Evolutionary conservation across 768 basidiomycete genomes (phyloP), one percentile per base, ranked within the genome.

Genomic region (Termitomyces heimii): DNA sequence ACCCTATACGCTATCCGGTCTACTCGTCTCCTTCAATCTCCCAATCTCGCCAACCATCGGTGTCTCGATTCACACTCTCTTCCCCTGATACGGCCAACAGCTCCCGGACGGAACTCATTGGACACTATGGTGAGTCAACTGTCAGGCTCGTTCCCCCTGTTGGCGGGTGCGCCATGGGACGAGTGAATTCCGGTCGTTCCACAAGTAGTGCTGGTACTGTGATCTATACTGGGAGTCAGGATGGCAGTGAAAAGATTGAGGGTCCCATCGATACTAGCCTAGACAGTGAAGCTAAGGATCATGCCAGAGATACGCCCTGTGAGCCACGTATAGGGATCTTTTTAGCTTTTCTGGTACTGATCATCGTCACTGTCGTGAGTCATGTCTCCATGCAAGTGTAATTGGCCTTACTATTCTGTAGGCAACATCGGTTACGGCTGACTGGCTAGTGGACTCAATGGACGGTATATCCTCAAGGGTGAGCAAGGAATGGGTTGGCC

Each of bases 401-500:
- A 13, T 10, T 18, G 5, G 51, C 6, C 28, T 34, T 6, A 40
- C 18, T 10, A 22, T 32, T 46, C 35, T 24, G 39, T 43, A 85
- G 84, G 66, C 76, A 20, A 80, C 85, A 5, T 79, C 80, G 3
- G 69, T 83, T 3, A 84, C 80, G 8, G 83, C 83, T 1, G 84
- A 86, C 45, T 78, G 77, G 71, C 75, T 98, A 16, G 93, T 98
- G 8, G 85, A 83, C 65, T 85, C 89, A 8, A 92, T 97, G 82
- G 82, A 93, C 66, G 85, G 83, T 39, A 75, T 96, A 53, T 86
- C 88, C 1, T 71, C 65, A 20, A 76, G 76, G 4, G 82, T 98
- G 60, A 87, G 83, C 66, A 89, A 90, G 61, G 89, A 94, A 68
- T 98, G 92, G 86, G 79, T 95, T 56, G 94, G 86, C 16, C 73